Evolutionary conservation across 345 rosid species (phyloP), one percentile per base, ranked within the genome.

Genomic region (Schrenkiella parvula): DNA sequence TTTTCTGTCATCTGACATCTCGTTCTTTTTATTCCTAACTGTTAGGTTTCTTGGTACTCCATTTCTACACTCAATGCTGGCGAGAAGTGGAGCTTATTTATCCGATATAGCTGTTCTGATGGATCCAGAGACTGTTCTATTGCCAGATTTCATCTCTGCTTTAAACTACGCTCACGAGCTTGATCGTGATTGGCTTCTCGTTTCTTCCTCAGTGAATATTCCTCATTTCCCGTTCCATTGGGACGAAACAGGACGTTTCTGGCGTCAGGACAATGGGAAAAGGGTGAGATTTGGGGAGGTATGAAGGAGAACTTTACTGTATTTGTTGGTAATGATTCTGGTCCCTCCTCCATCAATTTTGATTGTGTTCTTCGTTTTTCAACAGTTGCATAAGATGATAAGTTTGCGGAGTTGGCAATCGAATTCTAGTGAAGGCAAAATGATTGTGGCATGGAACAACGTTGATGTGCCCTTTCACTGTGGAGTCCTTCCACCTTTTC

Each of bases 11-110:
- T 61, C 10, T 59, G 57, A 59, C 10, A 57, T 21, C 4, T 35
- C 1, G 4, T 14, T 11, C 34, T 14, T 7, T 15, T 69, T 59
- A 44, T 17, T 41, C 15, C 0, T 37, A 52, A 75, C 3, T 65
- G 52, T 22, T 79, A 91, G 97, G 85, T 88, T 95, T 69, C 86
- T 89, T 3, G 89, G 91, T n/a, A 88, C 84, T 72, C 95, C 96
- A 2, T 95, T 87, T 74, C 65, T 89, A 70, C 97, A 95, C 79
- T 89, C 99, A 46, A 86, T 95, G 93, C 73, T 89, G 59, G 95
- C 84, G 23, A 91, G 85, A 73, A 81, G 80, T 1, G 72, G 61
- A 66, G 71, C 63, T 42, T 87, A 76, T 25, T 0, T 17, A 4
- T 82, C 85, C n/a, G 95, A 89, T 68, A 72, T 95, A 66, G 73